A percentile compares a stretch with the other conserved stretches of the same genome.
These are phyloP conservation scores for Vitis hybrid DNA, from an alignment of 177 flowering plant species.

Conservation along the genomic window DNA sequence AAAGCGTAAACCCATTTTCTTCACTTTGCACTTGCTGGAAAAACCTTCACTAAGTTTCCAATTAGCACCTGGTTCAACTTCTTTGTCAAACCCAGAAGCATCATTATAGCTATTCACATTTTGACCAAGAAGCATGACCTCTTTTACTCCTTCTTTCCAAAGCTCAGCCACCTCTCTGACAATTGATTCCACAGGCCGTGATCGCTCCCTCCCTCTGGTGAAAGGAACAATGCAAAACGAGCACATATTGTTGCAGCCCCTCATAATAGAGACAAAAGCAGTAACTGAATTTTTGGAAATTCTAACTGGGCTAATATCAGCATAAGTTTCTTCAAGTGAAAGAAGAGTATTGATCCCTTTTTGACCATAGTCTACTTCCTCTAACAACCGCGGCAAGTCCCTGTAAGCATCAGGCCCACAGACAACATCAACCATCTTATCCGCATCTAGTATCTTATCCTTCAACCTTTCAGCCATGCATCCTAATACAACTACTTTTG, in stretches of 20 bases:
- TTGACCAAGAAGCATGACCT: constrained; percentile 94
- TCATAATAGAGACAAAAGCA: constrained; percentile 96
- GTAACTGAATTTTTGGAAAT: constrained; percentile 77
- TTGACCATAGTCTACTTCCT: constrained; percentile 92
- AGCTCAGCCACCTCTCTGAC: constrained; percentile 89
- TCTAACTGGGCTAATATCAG: constrained; percentile 90
- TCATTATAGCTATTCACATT: constrained; percentile 98
- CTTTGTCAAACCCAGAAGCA: constrained; percentile 56
- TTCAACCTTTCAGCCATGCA: constrained; percentile 99
- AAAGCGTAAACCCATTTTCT: constrained; percentile 77
- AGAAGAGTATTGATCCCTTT: constrained; percentile 97
- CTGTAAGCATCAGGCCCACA: constrained; percentile 99
- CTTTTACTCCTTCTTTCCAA: constrained; percentile 81
- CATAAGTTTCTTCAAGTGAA: constrained; percentile 98
- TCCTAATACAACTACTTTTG: constrained; percentile 92
- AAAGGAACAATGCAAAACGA: constrained; percentile 97
- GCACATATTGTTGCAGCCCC: constrained; percentile 99
- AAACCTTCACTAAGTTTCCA: constrained; percentile 93
- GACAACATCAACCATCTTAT: constrained; percentile 99
- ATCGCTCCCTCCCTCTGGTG: constrained; percentile 92
- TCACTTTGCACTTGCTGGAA: constrained; percentile 80
- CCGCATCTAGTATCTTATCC: constrained; percentile 94
- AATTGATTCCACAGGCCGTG: constrained; percentile 95
- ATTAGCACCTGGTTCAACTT: constrained; percentile 53
- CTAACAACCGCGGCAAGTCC: constrained; percentile 82